phyloP scores from a whole-genome alignment of 441 rosid species.

The Cnidoscolus chayamansa region DNA sequence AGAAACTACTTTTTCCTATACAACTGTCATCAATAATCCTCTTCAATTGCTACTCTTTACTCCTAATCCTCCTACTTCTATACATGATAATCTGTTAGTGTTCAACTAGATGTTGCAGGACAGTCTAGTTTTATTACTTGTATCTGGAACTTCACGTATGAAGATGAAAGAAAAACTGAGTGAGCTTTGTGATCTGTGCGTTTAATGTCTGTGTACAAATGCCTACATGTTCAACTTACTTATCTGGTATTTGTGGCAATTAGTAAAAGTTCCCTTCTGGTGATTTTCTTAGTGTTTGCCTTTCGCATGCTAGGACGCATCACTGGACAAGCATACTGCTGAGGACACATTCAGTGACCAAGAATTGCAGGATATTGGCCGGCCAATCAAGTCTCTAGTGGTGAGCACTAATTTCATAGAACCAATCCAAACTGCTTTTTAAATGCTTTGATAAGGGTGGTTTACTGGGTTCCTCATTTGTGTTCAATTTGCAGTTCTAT shows the following conservation, averaged over 20 bases:
- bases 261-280: neutral
- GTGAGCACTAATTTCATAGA: slow-evolving; percentile 38
- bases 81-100: neutral
- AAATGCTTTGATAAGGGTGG: neutral
- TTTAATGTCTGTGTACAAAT: neutral
- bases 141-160: neutral
- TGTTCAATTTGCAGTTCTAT: neutral
- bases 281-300: slow-evolving; percentile 15
- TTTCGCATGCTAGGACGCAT: slow-evolving; percentile 50
- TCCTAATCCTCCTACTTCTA: too few relatives aligned
- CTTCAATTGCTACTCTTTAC: too few relatives aligned
- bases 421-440: neutral
- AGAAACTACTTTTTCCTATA: too few relatives aligned
- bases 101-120: slow-evolving; percentile 4
- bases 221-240: neutral
- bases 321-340: slow-evolving; percentile 76
- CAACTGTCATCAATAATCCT: too few relatives aligned
- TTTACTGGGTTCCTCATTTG: neutral
- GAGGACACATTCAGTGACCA: slow-evolving; percentile 74
- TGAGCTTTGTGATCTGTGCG: neutral
- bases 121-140: neutral
- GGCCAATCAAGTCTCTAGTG: slow-evolving; percentile 72
- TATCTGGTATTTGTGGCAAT: neutral
- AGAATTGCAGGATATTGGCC: slow-evolving; percentile 67
- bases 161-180: neutral